Evolutionary conservation across 345 rosid species (phyloP).

Genomic region (Toxicodendron radicans): DNA sequence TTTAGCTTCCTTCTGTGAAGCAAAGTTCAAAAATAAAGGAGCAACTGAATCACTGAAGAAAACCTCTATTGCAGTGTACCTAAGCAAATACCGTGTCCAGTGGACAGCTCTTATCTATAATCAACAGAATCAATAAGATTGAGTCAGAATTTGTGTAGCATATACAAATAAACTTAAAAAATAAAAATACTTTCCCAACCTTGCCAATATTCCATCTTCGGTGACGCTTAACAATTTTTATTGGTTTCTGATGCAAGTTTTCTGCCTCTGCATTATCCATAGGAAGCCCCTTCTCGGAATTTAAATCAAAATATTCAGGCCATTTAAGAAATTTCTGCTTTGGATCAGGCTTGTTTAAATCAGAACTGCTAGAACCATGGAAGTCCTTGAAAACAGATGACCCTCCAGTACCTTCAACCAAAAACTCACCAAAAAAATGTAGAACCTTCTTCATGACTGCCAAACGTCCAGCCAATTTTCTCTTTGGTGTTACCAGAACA

Average conservation of each 20-base stretch:
- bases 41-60: conserved; percentile 74
- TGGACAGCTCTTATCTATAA: conserved; percentile 79
- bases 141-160: conserved; percentile 22
- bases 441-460: conserved; percentile 78
- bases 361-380: conserved; percentile 46
- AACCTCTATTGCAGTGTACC: conserved; percentile 85
- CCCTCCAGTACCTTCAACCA: conserved; percentile 93
- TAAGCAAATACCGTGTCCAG: conserved; percentile 94
- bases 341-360: conserved; percentile 54
- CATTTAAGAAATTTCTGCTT: conserved; percentile 59
- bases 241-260: conserved; percentile 46
- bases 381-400: conserved; percentile 80
- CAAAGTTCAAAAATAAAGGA: conserved; percentile 77
- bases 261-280: conserved; percentile 47
- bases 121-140: conserved; percentile 26
- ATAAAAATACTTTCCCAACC: conserved; percentile 39
- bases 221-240: conserved; percentile 74
- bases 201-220: conserved; percentile 87
- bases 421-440: conserved; percentile 89
- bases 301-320: conserved; percentile 43
- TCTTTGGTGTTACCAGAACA: conserved; percentile 85
- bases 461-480: conserved; percentile 86
- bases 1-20: conserved; percentile 81
- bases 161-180: conserved; percentile 18
- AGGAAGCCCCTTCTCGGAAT: conserved; percentile 46